Evolutionary conservation across 306 rosid species (phyloP).

Genomic region (Oxytropis ochrocephala): DNA sequence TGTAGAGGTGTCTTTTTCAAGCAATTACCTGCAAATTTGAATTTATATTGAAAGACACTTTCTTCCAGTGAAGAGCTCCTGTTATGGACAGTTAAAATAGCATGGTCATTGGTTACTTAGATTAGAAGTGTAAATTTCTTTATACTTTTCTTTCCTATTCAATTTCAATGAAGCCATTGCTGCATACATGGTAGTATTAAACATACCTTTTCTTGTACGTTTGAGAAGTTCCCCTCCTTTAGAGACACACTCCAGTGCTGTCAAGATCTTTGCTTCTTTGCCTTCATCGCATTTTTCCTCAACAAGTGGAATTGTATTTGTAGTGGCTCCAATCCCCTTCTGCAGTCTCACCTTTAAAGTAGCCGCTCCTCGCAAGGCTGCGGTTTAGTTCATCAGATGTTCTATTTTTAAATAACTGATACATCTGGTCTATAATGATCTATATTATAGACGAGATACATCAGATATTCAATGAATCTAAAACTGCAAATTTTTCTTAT

Average conservation of each 20-base stretch:
- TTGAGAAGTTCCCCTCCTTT: slow-evolving; percentile 89
- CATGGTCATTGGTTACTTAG: slow-evolving; percentile 6
- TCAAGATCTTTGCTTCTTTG: slow-evolving; percentile 48
- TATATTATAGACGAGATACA: no score
- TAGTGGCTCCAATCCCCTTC: slow-evolving; percentile 54
- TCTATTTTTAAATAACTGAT: no score
- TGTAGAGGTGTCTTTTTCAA: background rate
- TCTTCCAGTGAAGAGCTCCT: slow-evolving; percentile 98
- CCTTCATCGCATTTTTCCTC: slow-evolving; percentile 60
- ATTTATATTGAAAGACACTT: slow-evolving; percentile 72
- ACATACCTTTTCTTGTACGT: slow-evolving; percentile 89
- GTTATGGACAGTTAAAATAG: slow-evolving; percentile 28
- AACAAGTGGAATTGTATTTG: slow-evolving; percentile 41
- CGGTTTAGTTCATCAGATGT: slow-evolving; percentile 6
- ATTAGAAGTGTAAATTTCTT: background rate
- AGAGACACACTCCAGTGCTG: slow-evolving; percentile 56
- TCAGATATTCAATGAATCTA: no score
- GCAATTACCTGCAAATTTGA: slow-evolving; percentile 76
- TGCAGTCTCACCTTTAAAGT: slow-evolving; percentile 65
- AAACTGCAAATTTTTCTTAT: no score
- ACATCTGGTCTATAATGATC: no score
- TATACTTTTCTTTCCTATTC: background rate
- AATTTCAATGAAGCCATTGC: background rate
- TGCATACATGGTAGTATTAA: background rate
- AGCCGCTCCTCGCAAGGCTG: slow-evolving; percentile 87